These are phyloP conservation scores for Cytospora chrysosperma DNA, from an alignment of 2,329 filamentous ascomycete species.

Conservation along the genomic window DNA sequence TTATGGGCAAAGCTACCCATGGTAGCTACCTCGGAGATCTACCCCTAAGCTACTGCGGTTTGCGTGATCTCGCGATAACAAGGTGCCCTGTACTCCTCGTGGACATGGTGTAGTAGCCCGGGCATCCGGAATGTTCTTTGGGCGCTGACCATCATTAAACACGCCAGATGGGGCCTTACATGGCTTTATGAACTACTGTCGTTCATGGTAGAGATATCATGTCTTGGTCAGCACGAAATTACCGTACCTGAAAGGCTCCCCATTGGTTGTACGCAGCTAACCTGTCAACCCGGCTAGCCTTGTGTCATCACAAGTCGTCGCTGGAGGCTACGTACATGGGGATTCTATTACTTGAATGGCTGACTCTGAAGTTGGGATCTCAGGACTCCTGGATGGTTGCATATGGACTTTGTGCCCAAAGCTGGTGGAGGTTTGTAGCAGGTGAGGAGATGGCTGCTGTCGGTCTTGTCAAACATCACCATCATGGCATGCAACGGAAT, in stretches of 20 bases:
- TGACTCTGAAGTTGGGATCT: background rate
- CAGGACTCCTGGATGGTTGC: background rate
- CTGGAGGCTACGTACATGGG: background rate
- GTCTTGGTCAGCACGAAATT: background rate
- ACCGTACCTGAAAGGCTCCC: background rate
- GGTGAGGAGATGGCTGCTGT: background rate
- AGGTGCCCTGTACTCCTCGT: background rate
- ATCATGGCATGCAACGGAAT: background rate
- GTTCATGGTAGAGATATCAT: slow-evolving; percentile 7
- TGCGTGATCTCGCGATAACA: background rate
- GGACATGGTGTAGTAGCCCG: background rate
- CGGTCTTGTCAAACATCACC: background rate
- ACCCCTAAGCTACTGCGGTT: background rate
- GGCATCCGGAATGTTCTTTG: background rate
- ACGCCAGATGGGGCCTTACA: background rate
- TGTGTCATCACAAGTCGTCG: background rate
- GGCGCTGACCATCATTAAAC: background rate
- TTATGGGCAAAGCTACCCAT: background rate
- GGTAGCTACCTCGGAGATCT: background rate
- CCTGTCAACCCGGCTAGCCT: background rate
- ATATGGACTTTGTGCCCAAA: background rate
- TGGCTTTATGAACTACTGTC: background rate
- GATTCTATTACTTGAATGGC: background rate
- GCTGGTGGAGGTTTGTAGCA: background rate
- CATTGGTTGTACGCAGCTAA: slow-evolving; percentile 4